Evolutionary conservation across 306 rosid genomes (phyloP), one percentile per base, ranked within the genome.

Genomic region (Inga leiocalycina): DNA sequence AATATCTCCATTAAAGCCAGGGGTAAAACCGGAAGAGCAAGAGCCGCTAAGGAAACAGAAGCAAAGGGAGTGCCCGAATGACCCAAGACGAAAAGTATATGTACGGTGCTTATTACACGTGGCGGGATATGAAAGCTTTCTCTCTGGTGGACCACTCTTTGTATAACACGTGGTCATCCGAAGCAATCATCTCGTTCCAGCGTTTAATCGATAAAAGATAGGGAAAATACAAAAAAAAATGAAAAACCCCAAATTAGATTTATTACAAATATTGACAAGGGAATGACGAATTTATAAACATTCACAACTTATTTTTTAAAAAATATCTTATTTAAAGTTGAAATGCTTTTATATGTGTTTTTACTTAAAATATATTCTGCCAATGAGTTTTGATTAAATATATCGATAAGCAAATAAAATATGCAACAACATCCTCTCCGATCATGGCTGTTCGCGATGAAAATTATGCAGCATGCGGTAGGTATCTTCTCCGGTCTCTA

Each of bases 101-200:
- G 78, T 75, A 75, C 78, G 66, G 78, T 14, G 2, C 19, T 49
- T 49, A 20, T 10, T 52, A 75, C 78, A 52, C 32, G 45, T 35
- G 78, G 59, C 19, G 24, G 14, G 6, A 32, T 10, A 52, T 10
- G 65, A 75, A 52, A 75, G 61, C 35, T 52, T 8, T 19, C 66
- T 34, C 46, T 51, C 19, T 52, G 19, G 46, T 75, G 66, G 78
- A 75, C 78, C 78, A 75, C 66, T 75, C 20, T 35, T 43, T 17
- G 14, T 10, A 52, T 5, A 51, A 44, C 78, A 51, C 78, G 78
- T 75, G 78, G 78, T 20, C 19, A 10, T 66, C 78, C 46, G 32
- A 52, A 52, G 48, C 66, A 75, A 52, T 43, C 66, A 34, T 17
- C 15, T 15, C 78, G 17, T 12, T 45, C 56, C 57, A 70, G 75